phyloP scores from a whole-genome alignment of 345 rosid genomes.

The Angophora floribunda region DNA sequence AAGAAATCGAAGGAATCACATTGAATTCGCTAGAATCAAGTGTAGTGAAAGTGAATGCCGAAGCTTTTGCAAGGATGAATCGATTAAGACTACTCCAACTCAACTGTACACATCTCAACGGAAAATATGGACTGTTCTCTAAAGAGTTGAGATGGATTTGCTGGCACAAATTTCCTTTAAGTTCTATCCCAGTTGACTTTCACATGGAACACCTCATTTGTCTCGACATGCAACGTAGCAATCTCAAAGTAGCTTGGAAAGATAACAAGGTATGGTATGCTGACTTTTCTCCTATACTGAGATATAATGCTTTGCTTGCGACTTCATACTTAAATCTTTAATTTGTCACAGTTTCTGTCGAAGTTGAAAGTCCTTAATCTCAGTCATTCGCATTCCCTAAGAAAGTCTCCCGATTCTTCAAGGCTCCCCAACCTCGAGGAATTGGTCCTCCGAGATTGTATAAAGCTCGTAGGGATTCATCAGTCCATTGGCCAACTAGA shows the following conservation, averaged over 20 bases:
- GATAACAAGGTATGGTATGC: background rate
- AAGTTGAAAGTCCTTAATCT: conserved; percentile 8
- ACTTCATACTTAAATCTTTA: background rate
- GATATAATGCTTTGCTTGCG: background rate
- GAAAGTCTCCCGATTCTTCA: background rate
- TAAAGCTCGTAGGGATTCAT: conserved; percentile 1
- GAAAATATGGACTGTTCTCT: background rate
- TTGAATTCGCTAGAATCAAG: background rate
- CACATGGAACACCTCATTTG: background rate
- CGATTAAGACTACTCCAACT: background rate
- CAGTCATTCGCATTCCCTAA: background rate
- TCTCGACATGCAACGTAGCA: background rate
- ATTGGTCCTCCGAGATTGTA: conserved; percentile 2
- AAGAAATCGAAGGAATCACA: background rate
- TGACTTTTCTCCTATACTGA: background rate
- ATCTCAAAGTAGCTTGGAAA: background rate
- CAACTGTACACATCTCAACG: background rate
- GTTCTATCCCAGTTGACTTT: background rate
- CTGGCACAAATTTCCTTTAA: background rate
- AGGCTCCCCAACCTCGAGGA: conserved; percentile 2
- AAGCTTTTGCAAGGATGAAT: conserved; percentile 1
- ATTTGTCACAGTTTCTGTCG: background rate
- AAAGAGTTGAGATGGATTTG: background rate
- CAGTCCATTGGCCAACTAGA: conserved; percentile 3
- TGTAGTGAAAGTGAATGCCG: background rate